phyloP scores from a whole-genome alignment of 305 asterid genomes.

The Coffea humblotiana region DNA sequence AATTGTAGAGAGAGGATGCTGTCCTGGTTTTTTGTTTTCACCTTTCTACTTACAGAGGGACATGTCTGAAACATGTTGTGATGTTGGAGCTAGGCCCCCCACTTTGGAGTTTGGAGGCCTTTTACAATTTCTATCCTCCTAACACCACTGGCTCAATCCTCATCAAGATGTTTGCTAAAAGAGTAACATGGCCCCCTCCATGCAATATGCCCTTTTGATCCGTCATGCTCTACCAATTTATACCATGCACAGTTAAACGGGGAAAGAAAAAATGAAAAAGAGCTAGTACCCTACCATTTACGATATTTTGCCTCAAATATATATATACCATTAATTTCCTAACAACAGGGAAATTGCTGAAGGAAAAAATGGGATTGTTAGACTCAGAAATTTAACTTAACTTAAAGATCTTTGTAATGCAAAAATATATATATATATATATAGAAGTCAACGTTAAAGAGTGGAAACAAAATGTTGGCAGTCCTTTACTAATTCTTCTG shows the following conservation, averaged over 20 bases:
- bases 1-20: constrained; percentile 12
- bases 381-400: neutral
- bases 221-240: neutral
- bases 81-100: constrained; percentile 41
- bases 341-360: neutral
- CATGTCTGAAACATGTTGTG: constrained; percentile 72
- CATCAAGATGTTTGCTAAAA: constrained; percentile 51
- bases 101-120: constrained; percentile 15
- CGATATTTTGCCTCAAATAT: neutral
- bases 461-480: neutral
- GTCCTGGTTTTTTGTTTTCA: constrained; percentile 11
- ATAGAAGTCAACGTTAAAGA: neutral
- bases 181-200: constrained; percentile 57
- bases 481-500: neutral
- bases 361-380: neutral
- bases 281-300: neutral
- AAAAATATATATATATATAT: neutral
- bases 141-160: constrained; percentile 32
- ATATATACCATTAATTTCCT: neutral
- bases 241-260: neutral
- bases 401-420: neutral
- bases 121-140: constrained; percentile 19
- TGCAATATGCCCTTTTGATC: constrained; percentile 16
- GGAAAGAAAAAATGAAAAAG: neutral
- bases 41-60: constrained; percentile 34